These are phyloP conservation scores for Saksenaea oblongispora DNA, from an alignment of 371 early-diverging fungal species.

Conservation along the genomic window DNA sequence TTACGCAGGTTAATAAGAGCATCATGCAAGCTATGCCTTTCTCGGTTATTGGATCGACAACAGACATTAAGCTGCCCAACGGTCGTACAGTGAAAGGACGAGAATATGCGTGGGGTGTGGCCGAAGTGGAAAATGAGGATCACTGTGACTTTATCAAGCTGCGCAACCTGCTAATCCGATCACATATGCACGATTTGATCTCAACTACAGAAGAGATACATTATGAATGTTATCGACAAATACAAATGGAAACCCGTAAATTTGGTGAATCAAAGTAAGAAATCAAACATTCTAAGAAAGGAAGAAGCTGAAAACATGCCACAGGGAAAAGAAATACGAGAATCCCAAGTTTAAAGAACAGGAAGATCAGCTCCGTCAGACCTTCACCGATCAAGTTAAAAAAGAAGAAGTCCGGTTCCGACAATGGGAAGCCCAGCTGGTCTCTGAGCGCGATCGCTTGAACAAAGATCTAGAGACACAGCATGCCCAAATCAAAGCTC, in stretches of 20 bases:
- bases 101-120: slow-evolving; percentile 92
- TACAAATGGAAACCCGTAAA: slow-evolving; percentile 80
- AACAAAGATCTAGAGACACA: slow-evolving; percentile 96
- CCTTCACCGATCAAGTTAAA: slow-evolving; percentile 94
- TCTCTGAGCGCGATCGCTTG: slow-evolving; percentile 94
- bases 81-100: slow-evolving; percentile 82
- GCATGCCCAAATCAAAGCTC: slow-evolving; percentile 88
- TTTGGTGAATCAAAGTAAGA: slow-evolving; percentile 74
- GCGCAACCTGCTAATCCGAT: slow-evolving; percentile 85
- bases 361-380: slow-evolving; percentile 89
- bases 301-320: neutral
- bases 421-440: slow-evolving; percentile 89
- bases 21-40: slow-evolving; percentile 92
- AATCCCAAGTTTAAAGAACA: slow-evolving; percentile 92
- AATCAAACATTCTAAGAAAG: neutral
- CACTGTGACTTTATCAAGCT: slow-evolving; percentile 93
- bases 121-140: slow-evolving; percentile 86
- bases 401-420: slow-evolving; percentile 94
- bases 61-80: slow-evolving; percentile 70
- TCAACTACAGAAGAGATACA: slow-evolving; percentile 84
- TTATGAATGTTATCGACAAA: slow-evolving; percentile 84
- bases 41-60: slow-evolving; percentile 87
- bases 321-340: slow-evolving; percentile 68
- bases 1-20: slow-evolving; percentile 72
- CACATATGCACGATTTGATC: slow-evolving; percentile 92